Evolutionary conservation across 345 rosid species (phyloP).

Genomic region (Hibiscus syriacus): DNA sequence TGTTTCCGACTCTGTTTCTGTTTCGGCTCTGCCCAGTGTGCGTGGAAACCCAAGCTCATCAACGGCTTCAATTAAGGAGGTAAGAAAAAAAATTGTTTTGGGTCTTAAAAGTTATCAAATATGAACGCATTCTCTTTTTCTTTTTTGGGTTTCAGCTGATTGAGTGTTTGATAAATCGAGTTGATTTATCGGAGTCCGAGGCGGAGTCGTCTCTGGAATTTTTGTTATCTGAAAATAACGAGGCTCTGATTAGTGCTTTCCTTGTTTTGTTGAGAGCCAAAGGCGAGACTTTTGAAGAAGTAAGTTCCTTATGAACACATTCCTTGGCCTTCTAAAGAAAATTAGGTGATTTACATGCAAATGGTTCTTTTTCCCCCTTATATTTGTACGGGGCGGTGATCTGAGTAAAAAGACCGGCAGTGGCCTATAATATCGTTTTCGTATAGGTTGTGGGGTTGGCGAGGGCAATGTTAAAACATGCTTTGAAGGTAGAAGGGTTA

Average conservation of each 20-base stretch:
- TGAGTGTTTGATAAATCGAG: conserved; percentile 30
- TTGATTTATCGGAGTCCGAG: conserved; percentile 66
- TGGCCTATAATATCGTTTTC: neutral
- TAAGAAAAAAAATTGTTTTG: neutral
- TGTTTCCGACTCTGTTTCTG: neutral
- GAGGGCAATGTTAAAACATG: conserved; percentile 72
- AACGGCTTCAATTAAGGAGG: conserved; percentile 42
- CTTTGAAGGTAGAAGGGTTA: conserved; percentile 72
- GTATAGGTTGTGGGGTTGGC: conserved; percentile 78
- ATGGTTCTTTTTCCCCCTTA: neutral
- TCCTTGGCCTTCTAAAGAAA: neutral
- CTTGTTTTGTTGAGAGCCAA: conserved; percentile 84
- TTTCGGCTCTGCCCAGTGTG: conserved; percentile 26
- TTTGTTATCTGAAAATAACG: conserved; percentile 49
- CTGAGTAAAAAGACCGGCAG: neutral
- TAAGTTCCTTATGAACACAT: conserved; percentile 18
- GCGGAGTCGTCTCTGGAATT: conserved; percentile 66
- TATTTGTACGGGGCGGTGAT: neutral
- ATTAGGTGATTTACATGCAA: neutral
- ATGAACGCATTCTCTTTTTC: neutral
- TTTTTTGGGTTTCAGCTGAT: neutral
- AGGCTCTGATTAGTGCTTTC: conserved; percentile 77
- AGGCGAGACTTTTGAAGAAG: conserved; percentile 93
- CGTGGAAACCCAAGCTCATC: conserved; percentile 22
- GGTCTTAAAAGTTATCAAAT: neutral